Evolutionary conservation across 768 basidiomycete genomes (phyloP).

Genomic region (Mycena leptocephala): DNA sequence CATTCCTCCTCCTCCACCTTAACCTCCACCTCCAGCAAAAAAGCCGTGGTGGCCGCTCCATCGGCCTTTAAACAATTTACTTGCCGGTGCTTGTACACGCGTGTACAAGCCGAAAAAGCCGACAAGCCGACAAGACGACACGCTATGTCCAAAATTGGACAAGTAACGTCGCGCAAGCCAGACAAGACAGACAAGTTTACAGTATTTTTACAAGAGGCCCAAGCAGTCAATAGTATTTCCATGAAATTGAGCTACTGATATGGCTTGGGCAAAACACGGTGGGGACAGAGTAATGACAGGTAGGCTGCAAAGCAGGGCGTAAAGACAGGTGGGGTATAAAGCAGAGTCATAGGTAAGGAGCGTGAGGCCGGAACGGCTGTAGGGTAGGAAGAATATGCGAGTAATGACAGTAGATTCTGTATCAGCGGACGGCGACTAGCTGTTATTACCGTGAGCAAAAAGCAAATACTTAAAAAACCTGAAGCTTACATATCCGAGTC

Average conservation of each 20-base stretch:
- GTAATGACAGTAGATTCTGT: neutral
- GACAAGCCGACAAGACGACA: conserved; percentile 5
- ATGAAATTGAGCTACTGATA: too few species aligned
- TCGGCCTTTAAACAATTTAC: conserved; percentile 10
- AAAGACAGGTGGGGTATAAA: too few species aligned
- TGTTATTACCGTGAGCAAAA: neutral
- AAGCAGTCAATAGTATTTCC: neutral
- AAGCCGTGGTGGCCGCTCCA: too few species aligned
- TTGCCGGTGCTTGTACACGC: conserved; percentile 1
- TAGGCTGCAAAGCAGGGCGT: neutral
- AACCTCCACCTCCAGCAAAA: too few species aligned
- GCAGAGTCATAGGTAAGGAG: neutral
- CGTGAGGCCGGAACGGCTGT: neutral
- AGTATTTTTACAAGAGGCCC: neutral
- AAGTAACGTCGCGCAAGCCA: neutral
- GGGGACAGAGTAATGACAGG: neutral
- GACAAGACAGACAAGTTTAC: neutral
- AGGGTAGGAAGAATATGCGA: neutral
- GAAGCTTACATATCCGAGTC: neutral
- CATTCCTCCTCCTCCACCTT: too few species aligned
- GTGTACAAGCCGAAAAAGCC: neutral
- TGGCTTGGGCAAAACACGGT: neutral
- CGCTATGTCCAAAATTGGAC: conserved; percentile 6
- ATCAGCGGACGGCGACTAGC: neutral
- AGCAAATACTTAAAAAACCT: neutral